Evolutionary conservation across 108 stramenopile species (phyloP).

Genomic region (Asterionellopsis glacialis): DNA sequence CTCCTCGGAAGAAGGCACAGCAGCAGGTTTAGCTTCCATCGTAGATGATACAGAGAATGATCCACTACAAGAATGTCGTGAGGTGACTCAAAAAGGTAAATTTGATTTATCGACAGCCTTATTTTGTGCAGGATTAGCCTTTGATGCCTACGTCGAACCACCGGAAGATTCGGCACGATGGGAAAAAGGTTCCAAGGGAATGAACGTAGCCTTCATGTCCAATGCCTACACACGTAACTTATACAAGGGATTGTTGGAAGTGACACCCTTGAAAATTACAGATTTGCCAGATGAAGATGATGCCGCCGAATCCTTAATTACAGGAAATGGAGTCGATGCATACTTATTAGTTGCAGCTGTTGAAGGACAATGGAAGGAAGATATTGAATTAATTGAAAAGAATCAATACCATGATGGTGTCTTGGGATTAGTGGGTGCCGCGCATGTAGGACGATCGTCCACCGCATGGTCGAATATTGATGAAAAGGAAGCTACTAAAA

Average conservation of each 20-base stretch:
- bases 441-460: conserved; percentile 62
- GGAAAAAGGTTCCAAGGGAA: conserved; percentile 69
- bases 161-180: conserved; percentile 65
- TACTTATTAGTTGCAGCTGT: conserved; percentile 51
- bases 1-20: too few relatives aligned
- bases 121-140: conserved; percentile 75
- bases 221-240: conserved; percentile 55
- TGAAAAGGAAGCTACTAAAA: conserved; percentile 37
- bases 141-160: conserved; percentile 79
- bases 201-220: conserved; percentile 72
- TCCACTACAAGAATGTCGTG: too few relatives aligned
- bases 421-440: conserved; percentile 62
- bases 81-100: neutral
- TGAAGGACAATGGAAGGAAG: conserved; percentile 75
- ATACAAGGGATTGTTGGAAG: conserved; percentile 68
- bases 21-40: too few relatives aligned
- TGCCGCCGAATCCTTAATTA: conserved; percentile 45
- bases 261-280: conserved; percentile 41
- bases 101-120: conserved; percentile 61
- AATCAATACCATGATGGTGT: conserved; percentile 75
- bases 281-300: conserved; percentile 72
- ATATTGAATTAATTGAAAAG: conserved; percentile 61
- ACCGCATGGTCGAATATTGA: conserved; percentile 80
- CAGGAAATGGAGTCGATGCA: conserved; percentile 74
- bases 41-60: too few relatives aligned